Evolutionary conservation across 768 basidiomycete genomes (phyloP).

Genomic region (Boletales sp.): DNA sequence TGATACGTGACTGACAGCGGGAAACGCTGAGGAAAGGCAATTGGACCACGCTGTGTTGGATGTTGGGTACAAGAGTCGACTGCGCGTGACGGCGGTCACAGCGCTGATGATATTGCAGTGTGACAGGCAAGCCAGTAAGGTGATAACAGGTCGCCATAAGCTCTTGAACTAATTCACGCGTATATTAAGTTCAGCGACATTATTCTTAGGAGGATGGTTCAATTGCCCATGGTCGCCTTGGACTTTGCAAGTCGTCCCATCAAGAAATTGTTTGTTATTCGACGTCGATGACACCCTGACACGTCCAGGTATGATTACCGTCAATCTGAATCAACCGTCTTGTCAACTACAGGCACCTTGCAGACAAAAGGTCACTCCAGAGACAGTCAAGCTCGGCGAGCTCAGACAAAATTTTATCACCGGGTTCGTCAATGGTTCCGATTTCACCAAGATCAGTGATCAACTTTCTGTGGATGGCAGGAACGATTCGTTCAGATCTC

Average conservation of each 20-base stretch:
- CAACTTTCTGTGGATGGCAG: conserved; percentile 63
- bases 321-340: conserved; percentile 1
- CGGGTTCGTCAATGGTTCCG: conserved; percentile 93
- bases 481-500: conserved; percentile 43
- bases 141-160: too few species aligned
- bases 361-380: conserved; percentile 52
- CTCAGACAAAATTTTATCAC: conserved; percentile 71
- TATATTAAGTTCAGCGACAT: too few species aligned
- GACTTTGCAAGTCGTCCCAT: conserved; percentile 56
- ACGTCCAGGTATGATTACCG: conserved; percentile 56
- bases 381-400: conserved; percentile 62
- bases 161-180: too few species aligned
- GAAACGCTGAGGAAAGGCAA: too few species aligned
- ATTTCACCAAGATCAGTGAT: conserved; percentile 84
- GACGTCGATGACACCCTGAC: conserved; percentile 82
- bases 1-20: too few species aligned
- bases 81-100: too few species aligned
- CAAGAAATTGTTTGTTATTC: conserved; percentile 73
- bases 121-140: too few species aligned
- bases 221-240: conserved; percentile 51
- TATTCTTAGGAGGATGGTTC: too few species aligned
- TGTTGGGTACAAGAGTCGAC: too few species aligned
- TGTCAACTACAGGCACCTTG: too few species aligned
- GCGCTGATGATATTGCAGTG: too few species aligned
- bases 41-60: too few species aligned